Base-by-base conservation (phyloP, 129 eudicot genomes). In the Helianthus tuberosus region DNA sequence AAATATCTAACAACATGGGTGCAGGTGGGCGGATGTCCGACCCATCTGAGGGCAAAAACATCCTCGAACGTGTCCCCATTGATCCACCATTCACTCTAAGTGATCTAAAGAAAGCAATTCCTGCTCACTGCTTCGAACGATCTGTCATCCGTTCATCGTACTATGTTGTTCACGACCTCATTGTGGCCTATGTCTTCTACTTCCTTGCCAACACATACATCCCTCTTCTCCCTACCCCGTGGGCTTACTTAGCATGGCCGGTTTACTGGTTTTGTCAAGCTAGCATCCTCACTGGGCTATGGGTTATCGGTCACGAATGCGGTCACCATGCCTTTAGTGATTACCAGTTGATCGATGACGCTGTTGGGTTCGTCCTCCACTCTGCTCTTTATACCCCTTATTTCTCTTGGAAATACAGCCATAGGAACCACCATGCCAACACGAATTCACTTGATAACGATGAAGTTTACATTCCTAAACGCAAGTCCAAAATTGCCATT, bases 261-360 rank as follows among this genome's bases (percentile, higher is more conserved):
- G 55, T 50, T 12, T 50, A 50, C 55, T 50, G 55, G 55, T 50
- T 50, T 50, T 50, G 55, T 14, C 55, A 50, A 50, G 55, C 55
- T 5, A 50, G 55, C 55, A 50, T 50, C 16, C 55, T 50, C 55
- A 50, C 55, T 6, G 55, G 55, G 16, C 55, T 50, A 50, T 50
- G 55, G 55, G 55, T 50, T 5, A 50, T 50, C 17, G 55, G 55
- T 50, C 55, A 50, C 16, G 55, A 50, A 14, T 50, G 55, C 1
- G 55, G 55, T 50, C 55, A 50, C 55, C 55, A 50, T 14, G 55
- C 55, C 16, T 50, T 50, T 50, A 50, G 55, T 50, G 55, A 50
- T 15, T 14, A 50, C 55, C 55, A 50, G 16, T 50, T 13, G 55
- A 50, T 50, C 17, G 55, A 50, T 50, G 55, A 50, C 55, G 47